Evolutionary conservation across 2,329 filamentous ascomycete species (phyloP).

Genomic region (Arthrinium phaeospermum): DNA sequence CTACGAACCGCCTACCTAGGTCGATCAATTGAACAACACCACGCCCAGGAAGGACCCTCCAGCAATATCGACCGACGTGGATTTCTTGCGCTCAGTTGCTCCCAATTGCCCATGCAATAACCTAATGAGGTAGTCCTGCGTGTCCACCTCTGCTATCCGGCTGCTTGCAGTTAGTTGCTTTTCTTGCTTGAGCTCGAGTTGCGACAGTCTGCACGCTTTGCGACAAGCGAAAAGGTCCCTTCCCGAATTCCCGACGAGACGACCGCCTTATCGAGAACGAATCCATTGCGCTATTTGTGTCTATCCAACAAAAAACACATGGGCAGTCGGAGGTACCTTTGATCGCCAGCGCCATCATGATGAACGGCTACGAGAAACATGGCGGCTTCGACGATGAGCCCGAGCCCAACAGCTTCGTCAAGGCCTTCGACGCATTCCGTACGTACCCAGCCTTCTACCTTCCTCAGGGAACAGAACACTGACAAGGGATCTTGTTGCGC

Average conservation of each 20-base stretch:
- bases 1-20: neutral
- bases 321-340: slow-evolving; percentile 8
- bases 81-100: slow-evolving; percentile 1
- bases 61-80: neutral
- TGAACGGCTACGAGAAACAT: slow-evolving; percentile 79
- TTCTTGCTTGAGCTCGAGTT: neutral
- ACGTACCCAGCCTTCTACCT: slow-evolving; percentile 44
- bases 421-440: slow-evolving; percentile 98
- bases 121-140: slow-evolving; percentile 1
- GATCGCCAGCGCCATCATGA: slow-evolving; percentile 42
- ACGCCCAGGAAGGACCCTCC: neutral
- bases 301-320: neutral
- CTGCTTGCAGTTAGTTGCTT: slow-evolving; percentile 2
- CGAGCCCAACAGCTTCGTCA: slow-evolving; percentile 70
- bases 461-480: neutral
- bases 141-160: neutral
- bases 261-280: neutral
- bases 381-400: slow-evolving; percentile 77
- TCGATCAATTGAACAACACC: slow-evolving; percentile 12
- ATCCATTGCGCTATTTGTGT: neutral
- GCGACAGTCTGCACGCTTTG: neutral
- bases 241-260: neutral
- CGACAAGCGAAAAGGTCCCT: slow-evolving; percentile 5
- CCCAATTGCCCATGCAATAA: slow-evolving; percentile 1
- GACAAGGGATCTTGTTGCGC: slow-evolving; percentile 19